Base-by-base conservation (phyloP, 768 basidiomycete genomes). In the Clitopilus hobsonii region DNA sequence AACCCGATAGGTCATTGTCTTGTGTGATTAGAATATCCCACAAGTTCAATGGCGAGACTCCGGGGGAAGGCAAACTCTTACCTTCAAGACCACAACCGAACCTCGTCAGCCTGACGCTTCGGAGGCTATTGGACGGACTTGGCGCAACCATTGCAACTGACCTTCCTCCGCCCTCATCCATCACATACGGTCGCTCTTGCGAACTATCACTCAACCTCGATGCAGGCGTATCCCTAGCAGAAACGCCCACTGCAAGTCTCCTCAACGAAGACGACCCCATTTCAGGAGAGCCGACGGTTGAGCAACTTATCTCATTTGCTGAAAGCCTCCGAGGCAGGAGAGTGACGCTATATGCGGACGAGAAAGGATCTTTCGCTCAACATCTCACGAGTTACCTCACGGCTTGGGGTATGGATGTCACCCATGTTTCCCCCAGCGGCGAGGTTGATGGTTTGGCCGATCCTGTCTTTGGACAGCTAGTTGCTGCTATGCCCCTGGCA, bases 341-440 rank as follows among this genome's bases (percentile, higher is more conserved):
- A 61, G 95, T 89, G 0, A 83, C 82, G 0, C 71, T 99, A 24
- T 90, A 95, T 64, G 92, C 96, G 6, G 87, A 84, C 63, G 81
- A 92, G n/a, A 84, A 81, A 59, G 91, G 91, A 36, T 83, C 86
- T 2, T 99, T 98, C 64, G 95, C 94, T 0, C 90, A 89, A 51
- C 92, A 97, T 68, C 75, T 99, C 29, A 94, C 94, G 23, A 89
- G 89, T 61, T 97, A 96, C 70, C 78, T 99, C 55, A 91, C 90
- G 20, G 83, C 89, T 5, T 98, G 96, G 96, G 94, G 95, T 11
- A 82, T 98, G 86, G 92, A 96, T 63, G 86, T 98, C 38, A 86
- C 83, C 51, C 93, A 94, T 71, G 77, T 86, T 41, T 84, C 86
- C 6, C 74, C 81, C 1, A 84, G 86, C 51, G 75, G 77, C 10